phyloP scores from a whole-genome alignment of 2,329 filamentous ascomycete species.

The Curvularia lunata region DNA sequence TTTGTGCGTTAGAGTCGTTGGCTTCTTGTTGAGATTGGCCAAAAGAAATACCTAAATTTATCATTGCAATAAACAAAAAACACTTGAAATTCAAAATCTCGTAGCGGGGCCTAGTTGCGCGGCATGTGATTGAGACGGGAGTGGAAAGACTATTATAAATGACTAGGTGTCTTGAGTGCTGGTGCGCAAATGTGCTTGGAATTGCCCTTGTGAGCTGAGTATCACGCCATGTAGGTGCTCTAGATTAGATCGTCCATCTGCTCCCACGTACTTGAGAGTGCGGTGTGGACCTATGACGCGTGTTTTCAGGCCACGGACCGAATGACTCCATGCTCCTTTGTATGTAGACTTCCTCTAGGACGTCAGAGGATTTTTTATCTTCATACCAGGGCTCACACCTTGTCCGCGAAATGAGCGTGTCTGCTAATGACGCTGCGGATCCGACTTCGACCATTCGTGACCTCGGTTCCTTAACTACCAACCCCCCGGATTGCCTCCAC shows the following conservation, averaged over 20 bases:
- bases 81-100: constrained; percentile 1
- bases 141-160: not conserved
- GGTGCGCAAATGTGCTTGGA: constrained; percentile 2
- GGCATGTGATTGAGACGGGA: not conserved
- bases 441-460: constrained; percentile 5
- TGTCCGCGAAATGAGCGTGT: not conserved
- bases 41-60: constrained; percentile 11
- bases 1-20: constrained; percentile 20
- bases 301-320: not conserved
- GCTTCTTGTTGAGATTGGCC: constrained; percentile 13
- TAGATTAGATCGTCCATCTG: constrained; percentile 5
- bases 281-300: not conserved
- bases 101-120: no score
- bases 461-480: constrained; percentile 4
- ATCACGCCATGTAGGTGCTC: constrained; percentile 34
- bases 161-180: not conserved
- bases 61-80: constrained; percentile 17
- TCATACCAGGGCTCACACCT: not conserved
- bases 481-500: not conserved
- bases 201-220: constrained; percentile 29
- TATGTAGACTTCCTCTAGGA: not conserved
- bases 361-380: not conserved
- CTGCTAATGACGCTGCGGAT: constrained; percentile 9
- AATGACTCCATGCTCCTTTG: not conserved
- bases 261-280: constrained; percentile 3